Evolutionary conservation across 164 flowering plant species (phyloP).

Genomic region (Berberis thunbergii): DNA sequence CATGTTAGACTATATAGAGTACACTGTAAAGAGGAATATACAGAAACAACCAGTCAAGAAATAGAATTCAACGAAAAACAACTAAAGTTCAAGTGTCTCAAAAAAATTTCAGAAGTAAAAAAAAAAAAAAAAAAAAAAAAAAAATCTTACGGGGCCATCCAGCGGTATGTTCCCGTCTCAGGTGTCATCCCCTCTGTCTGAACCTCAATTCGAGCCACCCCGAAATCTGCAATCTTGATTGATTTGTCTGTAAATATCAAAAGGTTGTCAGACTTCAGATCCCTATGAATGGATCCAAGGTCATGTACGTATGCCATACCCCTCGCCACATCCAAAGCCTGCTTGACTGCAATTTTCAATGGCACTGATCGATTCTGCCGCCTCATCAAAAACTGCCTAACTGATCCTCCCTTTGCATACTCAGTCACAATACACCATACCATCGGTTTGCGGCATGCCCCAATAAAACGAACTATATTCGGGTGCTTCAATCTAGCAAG

Average conservation of each 20-base stretch:
- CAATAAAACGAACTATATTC: constrained; percentile 60
- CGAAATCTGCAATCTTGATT: constrained; percentile 71
- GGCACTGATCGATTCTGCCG: constrained; percentile 53
- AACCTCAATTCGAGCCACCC: constrained; percentile 73
- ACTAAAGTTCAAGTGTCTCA: too few relatives aligned
- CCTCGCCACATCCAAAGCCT: constrained; percentile 70
- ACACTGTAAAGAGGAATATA: background rate
- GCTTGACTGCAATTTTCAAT: constrained; percentile 54
- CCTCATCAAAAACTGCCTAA: constrained; percentile 47
- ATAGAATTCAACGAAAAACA: background rate
- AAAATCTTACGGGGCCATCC: constrained; percentile 81
- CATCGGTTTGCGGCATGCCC: constrained; percentile 59
- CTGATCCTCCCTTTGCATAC: constrained; percentile 75
- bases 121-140: background rate
- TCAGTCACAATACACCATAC: constrained; percentile 79
- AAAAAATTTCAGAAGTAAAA: background rate
- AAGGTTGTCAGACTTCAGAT: constrained; percentile 64
- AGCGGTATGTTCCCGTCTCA: constrained; percentile 72
- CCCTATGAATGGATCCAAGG: constrained; percentile 56
- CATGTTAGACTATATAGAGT: too few relatives aligned
- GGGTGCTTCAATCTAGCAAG: constrained; percentile 59
- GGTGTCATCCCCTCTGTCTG: constrained; percentile 79
- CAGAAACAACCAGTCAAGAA: constrained; percentile 3
- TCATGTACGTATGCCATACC: constrained; percentile 75
- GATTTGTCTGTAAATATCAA: constrained; percentile 45